These are phyloP conservation scores for Dictyostelium purpureum DNA, from an alignment of 78 protist species.

Conservation along the genomic window DNA sequence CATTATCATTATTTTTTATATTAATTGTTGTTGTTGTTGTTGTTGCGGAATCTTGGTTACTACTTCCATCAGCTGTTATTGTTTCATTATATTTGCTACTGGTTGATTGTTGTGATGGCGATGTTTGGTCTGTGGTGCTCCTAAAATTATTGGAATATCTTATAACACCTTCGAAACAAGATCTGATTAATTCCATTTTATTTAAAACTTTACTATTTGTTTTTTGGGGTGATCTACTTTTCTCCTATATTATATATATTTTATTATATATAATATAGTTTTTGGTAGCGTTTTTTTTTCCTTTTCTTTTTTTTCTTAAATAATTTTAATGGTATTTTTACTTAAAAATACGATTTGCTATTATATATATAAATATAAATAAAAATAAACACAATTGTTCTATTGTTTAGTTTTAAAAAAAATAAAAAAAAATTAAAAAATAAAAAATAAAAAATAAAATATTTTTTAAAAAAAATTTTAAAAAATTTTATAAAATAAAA, in stretches of 20 bases:
- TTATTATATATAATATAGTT: too few species aligned
- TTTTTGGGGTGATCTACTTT: neutral
- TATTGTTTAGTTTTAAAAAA: too few species aligned
- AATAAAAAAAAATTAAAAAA: too few species aligned
- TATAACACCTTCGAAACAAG: constrained; percentile 21
- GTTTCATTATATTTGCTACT: constrained; percentile 14
- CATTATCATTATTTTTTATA: neutral
- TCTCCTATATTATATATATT: too few species aligned
- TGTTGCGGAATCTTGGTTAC: neutral
- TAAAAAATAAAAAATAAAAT: too few species aligned
- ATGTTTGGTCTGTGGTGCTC: neutral
- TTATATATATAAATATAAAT: neutral
- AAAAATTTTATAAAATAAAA: too few species aligned
- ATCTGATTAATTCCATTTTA: constrained; percentile 7
- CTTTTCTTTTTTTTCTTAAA: neutral
- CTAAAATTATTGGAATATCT: neutral
- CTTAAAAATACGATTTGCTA: neutral
- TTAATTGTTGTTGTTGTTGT: neutral
- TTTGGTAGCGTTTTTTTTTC: neutral
- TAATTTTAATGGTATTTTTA: neutral
- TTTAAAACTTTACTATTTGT: neutral
- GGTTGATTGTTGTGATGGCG: neutral
- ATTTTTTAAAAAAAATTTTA: too few species aligned
- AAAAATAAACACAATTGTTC: too few species aligned
- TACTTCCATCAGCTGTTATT: neutral